Evolutionary conservation across 2,329 filamentous ascomycete genomes (phyloP).

Genomic region (Didymellaceae sp.): DNA sequence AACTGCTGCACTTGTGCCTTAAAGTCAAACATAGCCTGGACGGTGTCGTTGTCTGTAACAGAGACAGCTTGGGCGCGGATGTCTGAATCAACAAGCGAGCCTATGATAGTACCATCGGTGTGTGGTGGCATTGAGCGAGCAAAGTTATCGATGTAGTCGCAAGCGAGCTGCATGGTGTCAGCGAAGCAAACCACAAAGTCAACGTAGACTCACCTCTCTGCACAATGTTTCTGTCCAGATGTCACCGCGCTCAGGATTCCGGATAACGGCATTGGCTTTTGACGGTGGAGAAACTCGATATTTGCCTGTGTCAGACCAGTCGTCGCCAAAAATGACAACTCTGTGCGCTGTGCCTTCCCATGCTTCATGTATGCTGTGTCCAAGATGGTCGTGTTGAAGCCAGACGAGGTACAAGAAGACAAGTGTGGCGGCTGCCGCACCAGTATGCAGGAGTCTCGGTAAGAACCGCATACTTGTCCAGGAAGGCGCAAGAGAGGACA

Average conservation of each 20-base stretch:
- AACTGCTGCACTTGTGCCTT: constrained; percentile 48
- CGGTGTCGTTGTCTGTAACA: constrained; percentile 23
- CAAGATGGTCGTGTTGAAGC: constrained; percentile 34
- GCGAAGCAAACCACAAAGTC: constrained; percentile 8
- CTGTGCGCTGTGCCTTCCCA: constrained; percentile 39
- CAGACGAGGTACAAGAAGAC: constrained; percentile 42
- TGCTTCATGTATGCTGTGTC: constrained; percentile 34
- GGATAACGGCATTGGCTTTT: constrained; percentile 26
- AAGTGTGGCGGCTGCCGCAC: constrained; percentile 32
- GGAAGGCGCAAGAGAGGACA: neutral
- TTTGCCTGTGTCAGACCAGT: constrained; percentile 48
- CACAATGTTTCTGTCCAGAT: constrained; percentile 48
- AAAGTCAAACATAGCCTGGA: constrained; percentile 41
- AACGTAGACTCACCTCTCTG: constrained; percentile 36
- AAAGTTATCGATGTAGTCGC: constrained; percentile 48
- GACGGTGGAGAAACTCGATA: constrained; percentile 44
- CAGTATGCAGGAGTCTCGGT: constrained; percentile 39
- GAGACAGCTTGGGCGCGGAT: constrained; percentile 35
- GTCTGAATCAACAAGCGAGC: constrained; percentile 42
- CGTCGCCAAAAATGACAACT: constrained; percentile 49
- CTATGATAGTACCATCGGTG: constrained; percentile 24
- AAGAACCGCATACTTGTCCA: constrained; percentile 38
- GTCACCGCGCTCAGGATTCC: constrained; percentile 39
- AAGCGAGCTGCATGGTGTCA: constrained; percentile 43
- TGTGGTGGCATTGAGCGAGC: constrained; percentile 41